Base-by-base conservation (phyloP, 768 basidiomycete species). In the Russula griseocarnosa region DNA sequence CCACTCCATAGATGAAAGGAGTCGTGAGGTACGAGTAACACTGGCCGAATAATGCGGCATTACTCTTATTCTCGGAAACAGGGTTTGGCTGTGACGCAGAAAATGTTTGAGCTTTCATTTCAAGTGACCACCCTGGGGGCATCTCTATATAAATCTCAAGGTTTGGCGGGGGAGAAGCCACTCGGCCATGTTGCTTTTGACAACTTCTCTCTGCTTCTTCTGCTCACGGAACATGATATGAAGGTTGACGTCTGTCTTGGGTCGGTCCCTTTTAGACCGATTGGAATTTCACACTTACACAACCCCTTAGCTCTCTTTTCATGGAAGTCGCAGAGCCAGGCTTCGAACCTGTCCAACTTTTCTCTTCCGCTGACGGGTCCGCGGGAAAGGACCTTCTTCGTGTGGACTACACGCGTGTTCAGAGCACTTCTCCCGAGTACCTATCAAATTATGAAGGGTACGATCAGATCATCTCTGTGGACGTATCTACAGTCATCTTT, bases 401-500 rank as follows among this genome's bases (percentile, higher is more conserved):
- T 22, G 82, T 99, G 52, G 79, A 82, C 13, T 99, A 98, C 71
- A 76, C 78, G 30, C 85, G 90, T 47, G 90, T 88, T 1, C 90
- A 98, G 72, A 84, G 82, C 69, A 81, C 84, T 30, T 95, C 94
- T 5, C 94, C 97, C 0, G 91, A 96, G 69, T 98, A 89, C 74
- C 74, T 82, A 67, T 83, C 85, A 1, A 75, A 84, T 5, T 88
- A 90, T 74, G 92, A 94, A 66, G 87, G 89, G 26, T 85, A 94
- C 53, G 90, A 96, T 70, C 95, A 97, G 74, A 89, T 78, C 63
- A 84, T 98, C 62, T 88, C 94, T 70, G 83, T 94, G 67, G 85
- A 85, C 69, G 79, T 98, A 44, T 95, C 96, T 4, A 97, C 96
- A 0, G 86, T 99, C 73, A 82, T 95, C 58, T 87, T 98, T 74